Evolutionary conservation across 345 rosid species (phyloP).

Genomic region (Pugionium dolabratum): DNA sequence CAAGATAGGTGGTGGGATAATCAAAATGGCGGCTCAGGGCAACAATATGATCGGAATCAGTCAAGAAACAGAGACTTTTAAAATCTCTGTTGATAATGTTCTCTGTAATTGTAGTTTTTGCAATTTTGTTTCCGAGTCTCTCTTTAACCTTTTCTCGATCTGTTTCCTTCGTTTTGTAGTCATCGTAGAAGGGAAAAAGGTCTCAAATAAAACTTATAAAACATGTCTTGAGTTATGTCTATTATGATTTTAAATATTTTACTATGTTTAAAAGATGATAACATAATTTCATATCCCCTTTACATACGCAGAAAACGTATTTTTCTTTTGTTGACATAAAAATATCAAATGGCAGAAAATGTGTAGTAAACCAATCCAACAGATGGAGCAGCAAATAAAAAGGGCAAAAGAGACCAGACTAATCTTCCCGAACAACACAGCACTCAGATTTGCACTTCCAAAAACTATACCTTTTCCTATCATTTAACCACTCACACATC

Average conservation of each 20-base stretch:
- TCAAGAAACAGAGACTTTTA: slow-evolving; percentile 39
- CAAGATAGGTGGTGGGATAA: slow-evolving; percentile 36
- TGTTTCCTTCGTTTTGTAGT: slow-evolving; percentile 5
- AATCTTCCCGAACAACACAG: slow-evolving; percentile 14
- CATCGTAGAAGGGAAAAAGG: slow-evolving; percentile 31
- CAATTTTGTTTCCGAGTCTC: slow-evolving; percentile 10
- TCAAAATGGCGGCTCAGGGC: slow-evolving; percentile 32
- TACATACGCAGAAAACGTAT: too few species aligned
- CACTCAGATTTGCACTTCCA: slow-evolving; percentile 25
- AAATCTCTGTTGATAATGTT: slow-evolving; percentile 18
- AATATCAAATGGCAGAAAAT: neutral
- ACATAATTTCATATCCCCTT: too few species aligned
- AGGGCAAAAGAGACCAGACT: slow-evolving; percentile 10
- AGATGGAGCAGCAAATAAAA: slow-evolving; percentile 27
- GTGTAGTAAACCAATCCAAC: neutral
- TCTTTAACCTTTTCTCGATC: slow-evolving; percentile 11
- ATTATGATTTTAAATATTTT: too few species aligned
- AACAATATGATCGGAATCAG: slow-evolving; percentile 29
- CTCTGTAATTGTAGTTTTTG: slow-evolving; percentile 27
- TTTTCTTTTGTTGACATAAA: too few species aligned
- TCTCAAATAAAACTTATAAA: neutral
- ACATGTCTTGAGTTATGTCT: neutral
- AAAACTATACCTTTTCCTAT: slow-evolving; percentile 20
- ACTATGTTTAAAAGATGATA: too few species aligned
- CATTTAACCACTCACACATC: slow-evolving; percentile 9